Evolutionary conservation across 345 rosid genomes (phyloP), one percentile per base, ranked within the genome.

Genomic region (Anacardium occidentale): DNA sequence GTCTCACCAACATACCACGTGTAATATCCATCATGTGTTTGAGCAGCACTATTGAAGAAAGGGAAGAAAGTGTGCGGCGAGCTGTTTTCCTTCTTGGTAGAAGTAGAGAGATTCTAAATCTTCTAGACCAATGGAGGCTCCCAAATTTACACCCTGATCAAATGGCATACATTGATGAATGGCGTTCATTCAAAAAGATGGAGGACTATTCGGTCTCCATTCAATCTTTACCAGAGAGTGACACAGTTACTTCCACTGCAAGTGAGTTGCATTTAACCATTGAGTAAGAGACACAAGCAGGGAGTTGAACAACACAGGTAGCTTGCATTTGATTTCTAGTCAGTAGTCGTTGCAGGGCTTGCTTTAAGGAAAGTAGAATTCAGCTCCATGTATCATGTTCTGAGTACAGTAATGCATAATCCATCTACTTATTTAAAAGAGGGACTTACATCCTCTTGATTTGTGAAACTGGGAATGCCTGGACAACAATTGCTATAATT

Each of bases 21-120:
- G 85, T 81, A 51, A 87, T 94, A 70, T 70, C 78, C 2, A 52
- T 32, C 37, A 90, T 84, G 83, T 90, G 94, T 85, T 77, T 80
- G 74, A 75, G 72, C 48, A 86, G 89, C 64, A 69, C 81, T 50
- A 77, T 94, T 7, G 91, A 84, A 81, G 77, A 76, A 21, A 87
- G 96, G 79, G 88, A 80, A 77, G 81, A 79, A 25, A 76, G 83
- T n/a, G 89, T 84, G 11, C 71, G 88, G 71, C 69, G 72, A 4
- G 86, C 94, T 8, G 89, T 83, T 59, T 72, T 70, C 79, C 84
- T 90, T 74, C 87, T 94, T 1, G 96, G 97, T 48, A 80, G 73
- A 85, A 83, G 82, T 15, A 84, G 80, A 64, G 83, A 78, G 75
- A 81, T 90, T 67, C 72, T 86, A 58, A 74, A 89, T 78, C 79